Evolutionary conservation across 2,329 filamentous ascomycete species (phyloP).

Genomic region (Aspergillus terreus): DNA sequence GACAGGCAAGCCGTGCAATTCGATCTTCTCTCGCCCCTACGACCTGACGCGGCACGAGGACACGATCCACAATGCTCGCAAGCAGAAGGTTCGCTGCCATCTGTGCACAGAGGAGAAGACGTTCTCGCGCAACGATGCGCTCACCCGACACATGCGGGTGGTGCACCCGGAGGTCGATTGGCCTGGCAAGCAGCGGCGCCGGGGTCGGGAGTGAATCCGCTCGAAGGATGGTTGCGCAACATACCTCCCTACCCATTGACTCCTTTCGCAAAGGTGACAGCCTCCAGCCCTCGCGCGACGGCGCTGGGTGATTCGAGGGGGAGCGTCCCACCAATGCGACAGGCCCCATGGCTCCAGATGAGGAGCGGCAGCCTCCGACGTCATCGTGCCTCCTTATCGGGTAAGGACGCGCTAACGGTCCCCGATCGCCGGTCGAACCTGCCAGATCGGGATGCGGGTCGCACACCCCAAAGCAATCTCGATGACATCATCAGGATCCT

Average conservation of each 20-base stretch:
- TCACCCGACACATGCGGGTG: conserved; percentile 90
- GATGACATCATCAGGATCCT: conserved; percentile 19
- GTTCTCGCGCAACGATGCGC: conserved; percentile 89
- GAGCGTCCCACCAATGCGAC: not conserved
- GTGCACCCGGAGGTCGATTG: conserved; percentile 87
- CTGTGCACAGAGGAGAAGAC: conserved; percentile 95
- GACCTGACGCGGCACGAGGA: conserved; percentile 95
- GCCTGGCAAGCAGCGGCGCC: conserved; percentile 59
- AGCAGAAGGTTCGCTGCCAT: conserved; percentile 90
- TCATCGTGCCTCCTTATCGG: conserved; percentile 14
- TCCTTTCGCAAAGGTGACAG: conserved; percentile 1
- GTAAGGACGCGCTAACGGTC: conserved; percentile 14
- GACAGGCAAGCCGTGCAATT: conserved; percentile 91
- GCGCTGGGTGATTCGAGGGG: conserved; percentile 5
- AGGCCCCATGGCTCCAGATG: conserved; percentile 15
- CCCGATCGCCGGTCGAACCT: conserved; percentile 16
- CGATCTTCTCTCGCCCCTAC: conserved; percentile 91
- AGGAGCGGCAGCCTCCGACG: conserved; percentile 19
- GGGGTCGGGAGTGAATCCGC: conserved; percentile 31
- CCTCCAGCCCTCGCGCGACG: conserved; percentile 3
- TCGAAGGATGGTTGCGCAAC: not conserved
- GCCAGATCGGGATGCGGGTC: conserved; percentile 12
- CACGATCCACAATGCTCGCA: conserved; percentile 91
- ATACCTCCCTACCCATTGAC: not conserved
- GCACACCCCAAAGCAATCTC: conserved; percentile 8